Evolutionary conservation across 2,329 filamentous ascomycete species (phyloP).

Genomic region (Hypoxylon rubiginosum): DNA sequence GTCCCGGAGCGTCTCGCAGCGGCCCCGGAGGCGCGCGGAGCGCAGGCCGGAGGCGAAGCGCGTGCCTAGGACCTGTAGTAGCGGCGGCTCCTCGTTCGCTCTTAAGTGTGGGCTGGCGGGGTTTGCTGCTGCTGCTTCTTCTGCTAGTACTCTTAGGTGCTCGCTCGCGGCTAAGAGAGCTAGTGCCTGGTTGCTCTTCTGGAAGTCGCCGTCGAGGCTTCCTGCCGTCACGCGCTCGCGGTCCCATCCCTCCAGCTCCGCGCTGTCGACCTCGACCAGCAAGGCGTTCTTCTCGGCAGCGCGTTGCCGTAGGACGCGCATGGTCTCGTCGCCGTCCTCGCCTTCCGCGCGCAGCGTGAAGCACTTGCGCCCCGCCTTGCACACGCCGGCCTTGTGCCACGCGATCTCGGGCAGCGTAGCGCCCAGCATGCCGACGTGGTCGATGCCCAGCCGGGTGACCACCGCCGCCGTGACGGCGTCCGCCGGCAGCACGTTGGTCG

Average conservation of each 20-base stretch:
- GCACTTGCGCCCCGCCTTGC: slow-evolving; percentile 75
- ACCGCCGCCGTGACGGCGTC: slow-evolving; percentile 76
- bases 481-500: slow-evolving; percentile 82
- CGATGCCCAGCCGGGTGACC: slow-evolving; percentile 85
- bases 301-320: slow-evolving; percentile 68
- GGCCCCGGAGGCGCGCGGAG: slow-evolving; percentile 76
- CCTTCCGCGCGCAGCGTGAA: slow-evolving; percentile 71
- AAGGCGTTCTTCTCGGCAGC: slow-evolving; percentile 67
- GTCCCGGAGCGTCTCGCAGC: slow-evolving; percentile 76
- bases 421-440: slow-evolving; percentile 86
- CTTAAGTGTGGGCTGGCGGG: slow-evolving; percentile 7
- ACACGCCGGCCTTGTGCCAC: slow-evolving; percentile 93
- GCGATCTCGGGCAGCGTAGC: slow-evolving; percentile 83
- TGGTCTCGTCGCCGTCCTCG: slow-evolving; percentile 54
- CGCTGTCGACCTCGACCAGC: slow-evolving; percentile 59
- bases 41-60: slow-evolving; percentile 75
- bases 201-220: slow-evolving; percentile 64
- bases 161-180: slow-evolving; percentile 68
- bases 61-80: slow-evolving; percentile 58
- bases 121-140: too few relatives aligned
- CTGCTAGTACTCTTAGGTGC: slow-evolving; percentile 62
- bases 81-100: slow-evolving; percentile 38
- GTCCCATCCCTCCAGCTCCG: slow-evolving; percentile 57
- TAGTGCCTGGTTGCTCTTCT: slow-evolving; percentile 71
- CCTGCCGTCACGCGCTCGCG: slow-evolving; percentile 53